phyloP scores from a whole-genome alignment of 2,329 filamentous ascomycete genomes.

The Aspergillus proliferans region DNA sequence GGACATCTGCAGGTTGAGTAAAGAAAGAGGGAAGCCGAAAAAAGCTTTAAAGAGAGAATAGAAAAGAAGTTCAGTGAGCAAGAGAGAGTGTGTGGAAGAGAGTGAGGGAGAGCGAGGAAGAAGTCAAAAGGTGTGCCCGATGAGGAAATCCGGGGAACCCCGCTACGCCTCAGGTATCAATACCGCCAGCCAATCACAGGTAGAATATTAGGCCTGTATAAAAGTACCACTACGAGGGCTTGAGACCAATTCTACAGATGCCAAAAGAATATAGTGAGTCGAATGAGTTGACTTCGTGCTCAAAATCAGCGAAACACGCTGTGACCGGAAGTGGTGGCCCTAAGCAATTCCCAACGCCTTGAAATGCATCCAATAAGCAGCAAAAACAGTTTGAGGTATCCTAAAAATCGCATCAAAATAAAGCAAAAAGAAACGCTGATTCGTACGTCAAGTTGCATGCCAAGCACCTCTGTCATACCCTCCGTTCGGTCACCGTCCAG shows the following conservation, averaged over 20 bases:
- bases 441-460: neutral
- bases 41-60: neutral
- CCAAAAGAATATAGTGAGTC: neutral
- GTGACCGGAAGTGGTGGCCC: neutral
- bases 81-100: conserved; percentile 1
- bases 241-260: neutral
- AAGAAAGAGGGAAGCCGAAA: neutral
- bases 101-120: neutral
- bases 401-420: conserved; percentile 1
- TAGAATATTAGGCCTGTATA: neutral
- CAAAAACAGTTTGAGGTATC: neutral
- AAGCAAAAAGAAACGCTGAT: conserved; percentile 1
- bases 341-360: neutral
- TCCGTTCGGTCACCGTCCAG: conserved; percentile 34
- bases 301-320: neutral
- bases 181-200: neutral
- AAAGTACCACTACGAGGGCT: neutral
- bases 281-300: neutral
- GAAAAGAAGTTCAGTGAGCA: neutral
- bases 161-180: neutral
- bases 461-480: conserved; percentile 3
- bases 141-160: conserved; percentile 10
- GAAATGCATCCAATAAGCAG: neutral
- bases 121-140: neutral
- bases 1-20: conserved; percentile 17